Evolutionary conservation across 768 basidiomycete genomes (phyloP), one percentile per base, ranked within the genome.

Genomic region (Pulveroboletus sp.): DNA sequence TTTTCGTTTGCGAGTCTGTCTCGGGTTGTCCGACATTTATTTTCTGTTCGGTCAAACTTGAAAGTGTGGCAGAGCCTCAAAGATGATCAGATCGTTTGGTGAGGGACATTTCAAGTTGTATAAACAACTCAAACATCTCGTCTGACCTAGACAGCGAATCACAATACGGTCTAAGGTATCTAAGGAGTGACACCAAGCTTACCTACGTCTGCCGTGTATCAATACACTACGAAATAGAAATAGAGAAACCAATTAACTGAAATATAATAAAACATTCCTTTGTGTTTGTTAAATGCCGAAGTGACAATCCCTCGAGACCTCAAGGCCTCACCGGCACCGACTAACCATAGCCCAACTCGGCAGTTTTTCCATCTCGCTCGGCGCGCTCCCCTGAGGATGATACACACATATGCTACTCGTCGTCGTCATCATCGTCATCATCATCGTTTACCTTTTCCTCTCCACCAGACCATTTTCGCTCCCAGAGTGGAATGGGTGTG

Each of bases 381-480:
- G 31, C 24, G 13, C 3, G 4, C n/a, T 17, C 24, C 20, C 6
- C 32, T 22, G n/a, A 3, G 13, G 35, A 34, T n/a, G 45, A 34
- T n/a, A 26, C 38, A 36, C 20, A 3, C 17, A 43, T 20, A 35
- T 43, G 36, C 41, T 64, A 68, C 9, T 74, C 76, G 4, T 77
- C 78, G 1, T 75, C 78, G 1, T 75, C 78, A 1, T 78, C 77
- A 1, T 75, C 76, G 0, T 70, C 75, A 5, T 74, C 76, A 2
- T 70, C 76, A 12, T 74, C 76, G 44, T 76, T 74, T 4, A 71
- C 67, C 46, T 71, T 74, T 42, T 76, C 75, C 46, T 79, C 74
- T 1, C 89, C 90, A 14, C 90, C 89, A 35, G 81, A 82, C 91
- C 91, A 93, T 53, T 84, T 81, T 35, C 86, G 77, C 62, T 92